Evolutionary conservation across 257 asterid species (phyloP).

Genomic region (Striga asiatica): DNA sequence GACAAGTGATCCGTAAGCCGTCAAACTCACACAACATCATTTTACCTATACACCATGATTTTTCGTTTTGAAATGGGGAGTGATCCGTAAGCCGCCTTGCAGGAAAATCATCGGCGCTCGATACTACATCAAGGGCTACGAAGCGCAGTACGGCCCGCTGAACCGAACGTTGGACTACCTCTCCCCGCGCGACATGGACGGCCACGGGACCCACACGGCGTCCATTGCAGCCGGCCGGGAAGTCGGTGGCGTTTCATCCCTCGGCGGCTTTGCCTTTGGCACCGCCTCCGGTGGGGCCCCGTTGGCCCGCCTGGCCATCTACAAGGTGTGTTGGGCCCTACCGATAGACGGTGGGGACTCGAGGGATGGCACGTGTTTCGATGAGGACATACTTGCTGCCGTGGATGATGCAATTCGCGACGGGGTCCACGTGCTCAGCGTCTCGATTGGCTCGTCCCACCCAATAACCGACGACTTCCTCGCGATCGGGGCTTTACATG

Average conservation of each 20-base stretch:
- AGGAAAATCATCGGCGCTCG: constrained; percentile 90
- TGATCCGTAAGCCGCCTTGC: too few species aligned
- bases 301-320: constrained; percentile 62
- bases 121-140: constrained; percentile 68
- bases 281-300: constrained; percentile 89
- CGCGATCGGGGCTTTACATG: constrained; percentile 74
- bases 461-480: constrained; percentile 39
- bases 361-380: constrained; percentile 56
- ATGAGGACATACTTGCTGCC: constrained; percentile 80
- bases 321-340: constrained; percentile 85
- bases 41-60: too few species aligned
- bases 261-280: constrained; percentile 81
- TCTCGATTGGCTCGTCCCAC: constrained; percentile 56
- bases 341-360: constrained; percentile 48
- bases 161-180: constrained; percentile 45
- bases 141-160: constrained; percentile 49
- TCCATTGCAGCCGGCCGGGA: constrained; percentile 58
- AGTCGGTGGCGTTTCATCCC: constrained; percentile 36
- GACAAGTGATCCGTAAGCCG: too few species aligned
- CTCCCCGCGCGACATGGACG: constrained; percentile 89
- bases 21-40: too few species aligned
- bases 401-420: constrained; percentile 87
- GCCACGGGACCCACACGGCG: constrained; percentile 91
- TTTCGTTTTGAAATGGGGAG: too few species aligned
- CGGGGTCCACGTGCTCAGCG: constrained; percentile 68